A percentile compares a stretch with the other conserved stretches of the same genome.
Conservation (phyloP, 2,329 filamentous ascomycete genomes). For the Arthroderma sp. region DNA sequence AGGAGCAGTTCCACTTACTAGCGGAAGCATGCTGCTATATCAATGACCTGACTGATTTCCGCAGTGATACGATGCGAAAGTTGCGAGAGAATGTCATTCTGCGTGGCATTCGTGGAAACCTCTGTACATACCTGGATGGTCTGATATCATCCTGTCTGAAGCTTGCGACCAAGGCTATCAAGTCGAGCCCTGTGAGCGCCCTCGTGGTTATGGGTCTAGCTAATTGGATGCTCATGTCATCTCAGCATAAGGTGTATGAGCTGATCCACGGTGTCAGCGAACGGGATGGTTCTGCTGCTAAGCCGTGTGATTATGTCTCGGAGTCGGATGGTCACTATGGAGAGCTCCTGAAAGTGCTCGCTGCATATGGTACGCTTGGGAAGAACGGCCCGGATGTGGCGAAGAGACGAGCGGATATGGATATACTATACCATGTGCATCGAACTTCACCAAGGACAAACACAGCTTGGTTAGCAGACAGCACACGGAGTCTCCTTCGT, state of each 20-base stretch:
- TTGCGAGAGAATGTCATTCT: conserved; percentile 17
- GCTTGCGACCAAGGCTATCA: conserved; percentile 5
- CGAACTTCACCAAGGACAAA: not conserved
- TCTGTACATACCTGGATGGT: conserved; percentile 15
- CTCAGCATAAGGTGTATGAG: conserved; percentile 19
- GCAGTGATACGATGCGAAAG: conserved; percentile 16
- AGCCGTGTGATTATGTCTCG: conserved; percentile 8
- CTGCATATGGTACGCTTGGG: conserved; percentile 13
- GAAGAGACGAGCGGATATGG: conserved; percentile 14
- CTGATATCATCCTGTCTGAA: conserved; percentile 8
- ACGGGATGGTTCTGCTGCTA: not conserved
- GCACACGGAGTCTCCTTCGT: conserved; percentile 13
- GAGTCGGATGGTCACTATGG: conserved; percentile 9
- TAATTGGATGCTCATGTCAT: conserved; percentile 18
- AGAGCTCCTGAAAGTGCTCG: conserved; percentile 11
- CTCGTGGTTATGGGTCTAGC: conserved; percentile 16
- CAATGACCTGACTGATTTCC: conserved; percentile 17
- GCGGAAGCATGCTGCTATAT: conserved; percentile 13
- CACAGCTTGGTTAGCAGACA: conserved; percentile 17
- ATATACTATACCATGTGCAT: conserved; percentile 10
- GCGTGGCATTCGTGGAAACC: conserved; percentile 12
- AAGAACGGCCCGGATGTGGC: conserved; percentile 8
- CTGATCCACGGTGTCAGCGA: not conserved
- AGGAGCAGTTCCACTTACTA: conserved; percentile 9
- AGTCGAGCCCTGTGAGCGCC: conserved; percentile 8